Base-by-base conservation (phyloP, 148 eudicot species). In the Polygonum maritimum region DNA sequence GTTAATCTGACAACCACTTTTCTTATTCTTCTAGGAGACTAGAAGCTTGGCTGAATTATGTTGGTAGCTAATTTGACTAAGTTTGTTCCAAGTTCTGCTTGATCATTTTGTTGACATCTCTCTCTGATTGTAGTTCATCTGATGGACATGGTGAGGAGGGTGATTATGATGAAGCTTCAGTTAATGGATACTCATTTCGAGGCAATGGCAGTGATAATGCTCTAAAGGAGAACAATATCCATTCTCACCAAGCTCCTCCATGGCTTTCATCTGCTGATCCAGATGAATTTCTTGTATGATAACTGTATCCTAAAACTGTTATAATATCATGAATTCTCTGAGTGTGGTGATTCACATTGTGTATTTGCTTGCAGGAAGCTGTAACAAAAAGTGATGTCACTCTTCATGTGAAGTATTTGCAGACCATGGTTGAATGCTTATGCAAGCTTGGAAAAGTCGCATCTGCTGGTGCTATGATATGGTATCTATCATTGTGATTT, bases 401-500 rank as follows among this genome's bases (percentile, higher is more conserved):
- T 58, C 80, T 88, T 74, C 90, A 92, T 85, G 97, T 95, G 77
- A 95, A 95, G 89, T 95, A 95, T 81, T 82, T 92, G 74, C 94
- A 88, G 72, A 92, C 99, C 75, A 81, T 95, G 97, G 90, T 95
- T 63, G 99, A 95, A 77, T 90, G 99, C 82, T 85, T 95, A 79
- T 92, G 94, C 89, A 90, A 88, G 90, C 99, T 95, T 73, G 97
- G 97, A 69, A 95, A 95, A 86, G 91, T 95, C 87, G 92, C 97
- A 73, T 97, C 99, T 75, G 99, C 96, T 12, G 99, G 99, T 85
- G 99, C 96, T 78, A 88, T 90, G 14, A 90, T 95, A 88, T 90
- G 97, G 99, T 95, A 92, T 51, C 75, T 74, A 35, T 65, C 70
- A 31, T 35, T 31, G 12, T 4, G 39, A 33, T 2, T 19, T 4